These are phyloP conservation scores for Eimeria sp. DNA, from an alignment of 169 alveolate genomes.

Conservation along the genomic window DNA sequence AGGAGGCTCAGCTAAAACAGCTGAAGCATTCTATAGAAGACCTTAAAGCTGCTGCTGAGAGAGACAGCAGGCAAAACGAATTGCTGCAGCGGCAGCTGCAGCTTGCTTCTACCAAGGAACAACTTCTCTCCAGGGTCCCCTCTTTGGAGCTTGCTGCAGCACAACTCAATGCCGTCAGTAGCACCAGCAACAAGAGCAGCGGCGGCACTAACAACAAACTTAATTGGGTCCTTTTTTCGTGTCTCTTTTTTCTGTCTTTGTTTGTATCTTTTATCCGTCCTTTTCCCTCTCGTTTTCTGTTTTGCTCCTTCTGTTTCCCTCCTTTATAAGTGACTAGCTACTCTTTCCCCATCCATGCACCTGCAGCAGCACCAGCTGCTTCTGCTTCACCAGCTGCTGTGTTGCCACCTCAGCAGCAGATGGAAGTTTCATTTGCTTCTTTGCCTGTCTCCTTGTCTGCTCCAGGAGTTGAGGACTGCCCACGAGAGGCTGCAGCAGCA, in stretches of 20 bases:
- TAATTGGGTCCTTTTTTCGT: too few species aligned
- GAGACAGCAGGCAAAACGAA: slow-evolving; percentile 36
- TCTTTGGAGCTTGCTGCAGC: slow-evolving; percentile 51
- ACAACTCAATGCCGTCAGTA: slow-evolving; percentile 47
- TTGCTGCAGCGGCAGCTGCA: slow-evolving; percentile 71
- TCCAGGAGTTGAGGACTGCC: slow-evolving; percentile 47
- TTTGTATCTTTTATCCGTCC: too few species aligned
- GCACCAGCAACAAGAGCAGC: not conserved
- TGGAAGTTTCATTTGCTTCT: not conserved
- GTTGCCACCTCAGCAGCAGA: not conserved
- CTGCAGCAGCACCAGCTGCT: not conserved
- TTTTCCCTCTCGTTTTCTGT: too few species aligned
- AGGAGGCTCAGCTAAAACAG: slow-evolving; percentile 37
- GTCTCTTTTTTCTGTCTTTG: too few species aligned
- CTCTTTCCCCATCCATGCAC: too few species aligned
- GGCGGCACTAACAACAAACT: too few species aligned
- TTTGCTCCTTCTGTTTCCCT: too few species aligned
- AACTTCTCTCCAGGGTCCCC: slow-evolving; percentile 52
- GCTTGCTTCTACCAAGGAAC: slow-evolving; percentile 6
- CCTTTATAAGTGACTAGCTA: too few species aligned
- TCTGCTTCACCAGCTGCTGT: not conserved
- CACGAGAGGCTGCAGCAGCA: slow-evolving; percentile 65
- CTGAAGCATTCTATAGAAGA: slow-evolving; percentile 68
- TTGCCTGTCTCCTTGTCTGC: not conserved
- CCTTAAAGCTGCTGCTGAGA: slow-evolving; percentile 4